These are phyloP conservation scores for Persicaria tinctoria DNA, from an alignment of 148 eudicot genomes.

Conservation along the genomic window DNA sequence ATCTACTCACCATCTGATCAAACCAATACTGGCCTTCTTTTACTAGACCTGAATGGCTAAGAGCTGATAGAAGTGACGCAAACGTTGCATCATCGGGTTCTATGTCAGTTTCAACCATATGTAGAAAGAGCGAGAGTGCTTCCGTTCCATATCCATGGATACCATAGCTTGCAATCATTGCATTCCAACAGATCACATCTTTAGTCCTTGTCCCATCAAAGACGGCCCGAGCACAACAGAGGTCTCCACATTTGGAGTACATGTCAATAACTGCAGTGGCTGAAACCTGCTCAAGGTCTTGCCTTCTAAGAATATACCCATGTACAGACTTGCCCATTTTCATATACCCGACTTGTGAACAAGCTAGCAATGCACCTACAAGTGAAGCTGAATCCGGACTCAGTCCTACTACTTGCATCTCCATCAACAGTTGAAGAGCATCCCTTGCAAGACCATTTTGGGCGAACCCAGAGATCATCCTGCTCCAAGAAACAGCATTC, in stretches of 20 bases:
- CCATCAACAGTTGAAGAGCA: constrained; percentile 57
- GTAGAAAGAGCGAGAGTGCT: constrained; percentile 51
- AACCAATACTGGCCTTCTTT: constrained; percentile 41
- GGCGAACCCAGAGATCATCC: constrained; percentile 83
- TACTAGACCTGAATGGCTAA: constrained; percentile 49
- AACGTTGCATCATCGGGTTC: constrained; percentile 69
- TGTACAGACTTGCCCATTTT: constrained; percentile 47
- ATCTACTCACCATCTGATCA: constrained; percentile 33
- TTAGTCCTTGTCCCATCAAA: constrained; percentile 5
- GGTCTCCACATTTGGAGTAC: constrained; percentile 30
- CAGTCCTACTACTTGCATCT: constrained; percentile 52
- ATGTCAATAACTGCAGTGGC: constrained; percentile 73
- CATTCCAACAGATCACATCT: constrained; percentile 23
- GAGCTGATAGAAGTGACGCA: constrained; percentile 68
- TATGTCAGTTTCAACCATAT: constrained; percentile 33
- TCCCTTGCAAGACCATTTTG: constrained; percentile 60
- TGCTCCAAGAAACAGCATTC: constrained; percentile 70
- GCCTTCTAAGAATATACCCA: constrained; percentile 55
- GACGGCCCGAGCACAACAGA: constrained; percentile 15
- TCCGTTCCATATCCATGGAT: constrained; percentile 41
- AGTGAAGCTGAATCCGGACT: constrained; percentile 65
- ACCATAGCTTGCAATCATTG: constrained; percentile 27
- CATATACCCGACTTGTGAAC: constrained; percentile 73
- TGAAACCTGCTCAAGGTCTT: constrained; percentile 33
- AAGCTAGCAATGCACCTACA: constrained; percentile 68